Base-by-base conservation (phyloP, 1,284 basidiomycete species). In the Peniophora sp. region DNA sequence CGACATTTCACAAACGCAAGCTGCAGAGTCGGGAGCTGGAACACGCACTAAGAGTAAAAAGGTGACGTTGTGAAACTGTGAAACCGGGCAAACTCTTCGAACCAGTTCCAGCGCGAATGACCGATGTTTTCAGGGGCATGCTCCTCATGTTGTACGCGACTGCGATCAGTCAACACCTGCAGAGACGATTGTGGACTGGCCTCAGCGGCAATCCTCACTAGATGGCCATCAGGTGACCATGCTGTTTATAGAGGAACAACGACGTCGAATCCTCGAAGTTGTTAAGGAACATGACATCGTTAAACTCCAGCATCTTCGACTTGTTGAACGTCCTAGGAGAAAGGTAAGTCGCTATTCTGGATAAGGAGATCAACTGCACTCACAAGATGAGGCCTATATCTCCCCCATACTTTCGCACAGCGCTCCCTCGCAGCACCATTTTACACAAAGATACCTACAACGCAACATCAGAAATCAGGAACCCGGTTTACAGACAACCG, bases 221-320 rank as follows among this genome's bases (percentile, higher is more conserved):
- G n/a, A n/a, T n/a, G n/a, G n/a, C n/a, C n/a, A n/a, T n/a, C n/a
- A n/a, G n/a, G n/a, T n/a, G n/a, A n/a, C n/a, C n/a, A n/a, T n/a
- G n/a, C n/a, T n/a, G n/a, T n/a, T n/a, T n/a, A n/a, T n/a, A n/a
- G n/a, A n/a, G n/a, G n/a, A n/a, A n/a, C n/a, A n/a, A n/a, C 68
- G 0, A 75, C 64, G 57, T 53, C 11, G 56, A 57, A 24, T 57
- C 56, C 24, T 57, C 55, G 24, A 58, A 58, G 43, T 57, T 57
- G 41, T 58, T 78, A 58, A 80, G 87, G 1, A 88, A 59, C 1
- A 88, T 66, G 3, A 88, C 85, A 52, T 87, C 84, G 55, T 86
- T 75, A 58, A 87, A 87, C 59, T 87, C 85, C 0, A 87, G 66
- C 1, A 86, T 86, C 61, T 88, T 88, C 69, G 78, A 81, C 48